Conservation (phyloP, 1,284 basidiomycete genomes). For the Sphaerobolus stellatus region DNA sequence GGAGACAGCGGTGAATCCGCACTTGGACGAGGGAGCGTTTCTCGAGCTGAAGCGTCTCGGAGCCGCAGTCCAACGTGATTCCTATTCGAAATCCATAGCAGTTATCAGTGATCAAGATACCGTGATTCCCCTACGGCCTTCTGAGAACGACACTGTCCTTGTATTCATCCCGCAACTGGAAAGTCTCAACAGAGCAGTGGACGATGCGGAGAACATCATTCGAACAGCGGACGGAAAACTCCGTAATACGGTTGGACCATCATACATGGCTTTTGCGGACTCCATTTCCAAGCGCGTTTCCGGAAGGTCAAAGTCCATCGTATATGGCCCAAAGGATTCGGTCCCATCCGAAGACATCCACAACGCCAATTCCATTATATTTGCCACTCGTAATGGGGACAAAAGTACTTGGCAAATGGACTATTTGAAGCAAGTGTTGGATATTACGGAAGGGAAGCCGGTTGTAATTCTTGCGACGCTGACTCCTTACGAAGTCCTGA, state of each 20-base stretch:
- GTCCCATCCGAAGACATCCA: conserved; percentile 20
- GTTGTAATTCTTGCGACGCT: conserved; percentile 57
- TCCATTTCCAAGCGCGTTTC: conserved; percentile 35
- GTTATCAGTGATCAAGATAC: not conserved
- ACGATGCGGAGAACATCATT: conserved; percentile 46
- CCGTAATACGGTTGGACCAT: conserved; percentile 55
- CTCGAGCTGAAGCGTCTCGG: conserved; percentile 39
- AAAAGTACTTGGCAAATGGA: conserved; percentile 53
- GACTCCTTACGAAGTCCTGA: conserved; percentile 56
- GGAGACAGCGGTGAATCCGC: conserved; percentile 36
- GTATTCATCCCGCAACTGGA: conserved; percentile 58
- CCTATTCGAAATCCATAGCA: conserved; percentile 47
- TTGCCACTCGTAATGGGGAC: conserved; percentile 59
- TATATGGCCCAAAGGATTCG: conserved; percentile 41
- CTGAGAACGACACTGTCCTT: conserved; percentile 30
- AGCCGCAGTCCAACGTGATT: conserved; percentile 40
- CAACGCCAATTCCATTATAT: conserved; percentile 40
- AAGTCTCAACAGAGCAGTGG: conserved; percentile 60
- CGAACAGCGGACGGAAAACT: conserved; percentile 43
- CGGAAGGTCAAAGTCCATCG: conserved; percentile 40
- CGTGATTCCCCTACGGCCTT: conserved; percentile 4
- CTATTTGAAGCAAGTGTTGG: conserved; percentile 37
- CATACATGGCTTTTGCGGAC: conserved; percentile 50
- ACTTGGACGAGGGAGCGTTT: conserved; percentile 33
- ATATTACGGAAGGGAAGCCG: conserved; percentile 15